Percentiles rank a stretch among this genome's conserved stretches.
Conservation (phyloP, 352 stramenopile genomes). For the Phytopythium sindhum region DNA sequence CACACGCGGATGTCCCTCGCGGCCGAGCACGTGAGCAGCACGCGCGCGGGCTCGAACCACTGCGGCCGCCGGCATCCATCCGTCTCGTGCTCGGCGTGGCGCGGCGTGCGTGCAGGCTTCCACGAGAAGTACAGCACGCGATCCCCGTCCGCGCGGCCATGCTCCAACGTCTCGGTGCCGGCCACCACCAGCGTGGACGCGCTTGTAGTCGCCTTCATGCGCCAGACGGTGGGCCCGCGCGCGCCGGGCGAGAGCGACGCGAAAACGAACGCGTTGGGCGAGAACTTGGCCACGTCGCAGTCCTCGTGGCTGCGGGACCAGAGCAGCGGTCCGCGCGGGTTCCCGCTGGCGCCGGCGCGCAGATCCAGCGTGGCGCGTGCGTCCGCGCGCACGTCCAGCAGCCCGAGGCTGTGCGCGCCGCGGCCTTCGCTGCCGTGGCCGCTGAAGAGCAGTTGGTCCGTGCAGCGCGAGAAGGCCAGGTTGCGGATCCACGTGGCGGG, state of each 20-base stretch:
- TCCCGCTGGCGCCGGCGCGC: conserved; percentile 4
- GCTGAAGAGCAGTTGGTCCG: conserved; percentile 56
- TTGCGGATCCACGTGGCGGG: conserved; percentile 25
- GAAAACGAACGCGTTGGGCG: conserved; percentile 65
- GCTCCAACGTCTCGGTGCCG: conserved; percentile 36
- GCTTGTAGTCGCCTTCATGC: conserved; percentile 21
- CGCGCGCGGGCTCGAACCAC: conserved; percentile 71
- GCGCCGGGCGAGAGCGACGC: conserved; percentile 35
- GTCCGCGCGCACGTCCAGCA: conserved; percentile 44
- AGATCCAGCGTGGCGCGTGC: conserved; percentile 4
- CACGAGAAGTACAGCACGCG: conserved; percentile 76
- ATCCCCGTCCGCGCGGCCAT: conserved; percentile 27
- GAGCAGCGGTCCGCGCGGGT: conserved; percentile 9
- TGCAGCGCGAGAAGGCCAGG: conserved; percentile 63
- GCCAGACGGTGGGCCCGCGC: conserved; percentile 50
- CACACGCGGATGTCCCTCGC: conserved; percentile 57
- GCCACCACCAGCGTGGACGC: conserved; percentile 9
- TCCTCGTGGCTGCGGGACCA: conserved; percentile 16
- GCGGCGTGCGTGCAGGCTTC: conserved; percentile 68
- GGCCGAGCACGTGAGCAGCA: conserved; percentile 71
- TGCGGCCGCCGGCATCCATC: conserved; percentile 56
- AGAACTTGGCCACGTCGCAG: conserved; percentile 71
- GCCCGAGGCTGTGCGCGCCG: conserved; percentile 20
- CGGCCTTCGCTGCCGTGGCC: conserved; percentile 10
- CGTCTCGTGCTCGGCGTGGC: conserved; percentile 43